phyloP scores from a whole-genome alignment of 208 protist genomes.

The Trypanosoma theileri region DNA sequence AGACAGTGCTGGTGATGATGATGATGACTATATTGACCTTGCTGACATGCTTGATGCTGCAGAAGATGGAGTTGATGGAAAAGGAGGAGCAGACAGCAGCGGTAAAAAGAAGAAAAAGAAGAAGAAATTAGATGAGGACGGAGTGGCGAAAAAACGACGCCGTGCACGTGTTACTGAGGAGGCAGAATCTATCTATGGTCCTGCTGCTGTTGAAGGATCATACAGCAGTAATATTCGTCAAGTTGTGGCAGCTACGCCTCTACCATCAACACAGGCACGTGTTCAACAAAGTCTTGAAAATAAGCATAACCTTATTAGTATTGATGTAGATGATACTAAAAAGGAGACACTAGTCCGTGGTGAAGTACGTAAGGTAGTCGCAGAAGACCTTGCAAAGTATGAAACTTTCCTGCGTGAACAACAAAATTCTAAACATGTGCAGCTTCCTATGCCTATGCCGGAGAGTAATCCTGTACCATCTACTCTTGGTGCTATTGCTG shows the following conservation, averaged over 20 bases:
- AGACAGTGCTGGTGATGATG: constrained; percentile 49
- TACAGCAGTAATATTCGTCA: constrained; percentile 49
- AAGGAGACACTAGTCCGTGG: constrained; percentile 60
- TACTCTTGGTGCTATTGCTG: constrained; percentile 74
- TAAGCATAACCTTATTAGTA: constrained; percentile 70
- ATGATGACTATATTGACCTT: constrained; percentile 81
- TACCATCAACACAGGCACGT: constrained; percentile 24
- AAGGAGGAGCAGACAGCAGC: constrained; percentile 15
- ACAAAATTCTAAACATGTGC: constrained; percentile 65
- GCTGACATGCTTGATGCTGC: constrained; percentile 68
- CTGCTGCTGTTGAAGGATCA: constrained; percentile 32
- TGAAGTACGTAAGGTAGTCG: constrained; percentile 66
- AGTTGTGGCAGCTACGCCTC: constrained; percentile 36
- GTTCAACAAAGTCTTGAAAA: constrained; percentile 56
- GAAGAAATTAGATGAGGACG: constrained; percentile 47
- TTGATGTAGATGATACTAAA: constrained; percentile 70
- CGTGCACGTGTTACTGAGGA: constrained; percentile 30
- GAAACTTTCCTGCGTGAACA: constrained; percentile 69
- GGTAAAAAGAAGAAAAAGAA: constrained; percentile 38
- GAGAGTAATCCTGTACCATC: constrained; percentile 70
- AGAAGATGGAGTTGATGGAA: not conserved
- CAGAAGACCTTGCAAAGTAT: constrained; percentile 78
- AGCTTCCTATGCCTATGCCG: constrained; percentile 74
- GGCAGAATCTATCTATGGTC: constrained; percentile 65
- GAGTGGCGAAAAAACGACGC: constrained; percentile 40